Evolutionary conservation across 2,329 filamentous ascomycete species (phyloP), one percentile per base, ranked within the genome.

Genomic region (Xylaria sp.): DNA sequence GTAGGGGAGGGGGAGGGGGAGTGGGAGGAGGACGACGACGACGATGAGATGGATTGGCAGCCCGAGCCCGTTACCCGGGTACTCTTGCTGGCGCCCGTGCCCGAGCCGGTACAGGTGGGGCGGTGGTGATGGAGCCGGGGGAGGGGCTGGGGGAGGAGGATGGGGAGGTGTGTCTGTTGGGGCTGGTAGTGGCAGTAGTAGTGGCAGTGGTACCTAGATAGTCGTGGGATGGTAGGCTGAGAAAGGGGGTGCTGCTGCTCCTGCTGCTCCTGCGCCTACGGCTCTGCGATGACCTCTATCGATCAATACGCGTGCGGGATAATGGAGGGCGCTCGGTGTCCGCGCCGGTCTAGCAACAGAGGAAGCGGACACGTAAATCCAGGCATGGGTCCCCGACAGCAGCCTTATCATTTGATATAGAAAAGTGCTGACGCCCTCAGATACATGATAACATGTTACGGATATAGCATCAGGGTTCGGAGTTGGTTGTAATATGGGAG

Each of bases 11-110:
- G n/a, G n/a, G n/a, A n/a, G n/a, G n/a, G n/a, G n/a, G n/a, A n/a
- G n/a, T n/a, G n/a, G n/a, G n/a, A n/a, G n/a, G n/a, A n/a, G n/a
- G n/a, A n/a, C 45, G 65, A 42, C 2, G 44, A 49, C 7, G 62
- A 19, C 5, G 66, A 69, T 43, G 66, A 69, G 63, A 69, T 69
- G 67, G 67, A 69, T 59, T 69, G 67, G 67, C 65, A 69, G 65
- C 66, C 67, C 1, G 66, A 69, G 54, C 66, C 66, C n/a, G 62
- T 68, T 3, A 52, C 61, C 8, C 65, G 59, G 26, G 66, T 69
- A 5, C n/a, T 69, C 24, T 19, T 54, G 1, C 22, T 60, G 2
- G 7, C 9, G 7, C 20, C 39, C 2, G 46, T 24, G 19, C 3
- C 37, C 13, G n/a, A n/a, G n/a, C n/a, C n/a, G n/a, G n/a, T n/a